A percentile compares a stretch with the other conserved stretches of the same genome.
Conservation (phyloP, 345 rosid genomes). For the Nephelium lappaceum region DNA sequence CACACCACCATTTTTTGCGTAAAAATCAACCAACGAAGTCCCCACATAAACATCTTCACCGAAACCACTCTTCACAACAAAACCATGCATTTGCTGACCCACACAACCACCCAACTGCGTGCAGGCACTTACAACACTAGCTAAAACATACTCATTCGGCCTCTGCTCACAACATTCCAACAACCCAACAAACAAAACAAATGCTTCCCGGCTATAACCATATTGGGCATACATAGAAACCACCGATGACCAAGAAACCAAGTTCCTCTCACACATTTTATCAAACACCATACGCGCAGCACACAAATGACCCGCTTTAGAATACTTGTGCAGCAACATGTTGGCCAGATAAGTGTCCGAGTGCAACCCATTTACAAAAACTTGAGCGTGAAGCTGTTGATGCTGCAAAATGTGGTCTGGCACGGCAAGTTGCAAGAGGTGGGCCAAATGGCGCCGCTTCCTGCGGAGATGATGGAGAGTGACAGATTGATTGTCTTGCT, state of each 20-base stretch:
- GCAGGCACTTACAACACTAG: constrained; percentile 68
- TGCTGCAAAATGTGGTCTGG: constrained; percentile 15
- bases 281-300: constrained; percentile 56
- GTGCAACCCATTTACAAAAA: constrained; percentile 42
- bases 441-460: constrained; percentile 40
- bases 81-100: constrained; percentile 60
- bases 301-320: constrained; percentile 26
- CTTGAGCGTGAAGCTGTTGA: constrained; percentile 51
- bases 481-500: constrained; percentile 23
- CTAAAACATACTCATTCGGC: constrained; percentile 63
- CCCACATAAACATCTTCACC: constrained; percentile 66
- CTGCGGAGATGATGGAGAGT: constrained; percentile 8
- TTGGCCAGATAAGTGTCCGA: constrained; percentile 52
- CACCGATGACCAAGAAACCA: constrained; percentile 74
- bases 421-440: constrained; percentile 43
- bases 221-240: constrained; percentile 60
- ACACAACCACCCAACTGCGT: constrained; percentile 33
- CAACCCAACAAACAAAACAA: constrained; percentile 46
- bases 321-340: constrained; percentile 39
- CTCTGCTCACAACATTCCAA: constrained; percentile 37
- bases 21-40: constrained; percentile 62
- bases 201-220: constrained; percentile 47
- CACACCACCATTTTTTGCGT: constrained; percentile 47
- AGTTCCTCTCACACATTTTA: constrained; percentile 57
- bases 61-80: constrained; percentile 58